Evolutionary conservation across 768 basidiomycete species (phyloP).

Genomic region (Mrakia blollopis): DNA sequence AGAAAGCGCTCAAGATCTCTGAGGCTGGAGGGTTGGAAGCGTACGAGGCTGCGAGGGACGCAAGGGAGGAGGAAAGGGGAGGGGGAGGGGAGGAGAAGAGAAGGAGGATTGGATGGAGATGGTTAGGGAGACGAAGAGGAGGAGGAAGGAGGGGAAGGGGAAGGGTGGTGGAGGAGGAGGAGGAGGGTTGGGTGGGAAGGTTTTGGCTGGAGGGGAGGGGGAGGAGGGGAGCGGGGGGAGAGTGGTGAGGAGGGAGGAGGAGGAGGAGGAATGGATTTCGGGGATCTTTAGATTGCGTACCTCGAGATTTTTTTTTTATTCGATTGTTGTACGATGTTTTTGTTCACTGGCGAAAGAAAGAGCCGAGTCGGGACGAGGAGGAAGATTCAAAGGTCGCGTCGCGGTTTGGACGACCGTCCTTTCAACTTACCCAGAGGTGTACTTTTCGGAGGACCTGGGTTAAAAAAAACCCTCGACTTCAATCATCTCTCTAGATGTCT

Average conservation of each 20-base stretch:
- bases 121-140: constrained; percentile 10
- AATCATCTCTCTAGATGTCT: too few species aligned
- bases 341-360: too few species aligned
- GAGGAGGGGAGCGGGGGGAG: constrained; percentile 46
- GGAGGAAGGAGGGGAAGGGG: constrained; percentile 20
- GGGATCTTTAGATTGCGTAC: not conserved
- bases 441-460: too few species aligned
- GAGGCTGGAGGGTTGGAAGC: not conserved
- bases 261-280: constrained; percentile 9
- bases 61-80: constrained; percentile 6
- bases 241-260: not conserved
- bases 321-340: not conserved
- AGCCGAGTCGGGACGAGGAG: too few species aligned
- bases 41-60: not conserved
- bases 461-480: too few species aligned
- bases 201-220: not conserved
- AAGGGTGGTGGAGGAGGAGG: constrained; percentile 29
- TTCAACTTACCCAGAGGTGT: too few species aligned
- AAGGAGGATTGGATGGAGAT: constrained; percentile 15
- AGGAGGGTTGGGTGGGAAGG: not conserved
- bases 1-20: not conserved
- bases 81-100: constrained; percentile 4
- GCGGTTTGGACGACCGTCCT: too few species aligned
- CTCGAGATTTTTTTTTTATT: not conserved
- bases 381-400: too few species aligned